Evolutionary conservation across 768 basidiomycete genomes (phyloP).

Genomic region (Astraeus odoratus): DNA sequence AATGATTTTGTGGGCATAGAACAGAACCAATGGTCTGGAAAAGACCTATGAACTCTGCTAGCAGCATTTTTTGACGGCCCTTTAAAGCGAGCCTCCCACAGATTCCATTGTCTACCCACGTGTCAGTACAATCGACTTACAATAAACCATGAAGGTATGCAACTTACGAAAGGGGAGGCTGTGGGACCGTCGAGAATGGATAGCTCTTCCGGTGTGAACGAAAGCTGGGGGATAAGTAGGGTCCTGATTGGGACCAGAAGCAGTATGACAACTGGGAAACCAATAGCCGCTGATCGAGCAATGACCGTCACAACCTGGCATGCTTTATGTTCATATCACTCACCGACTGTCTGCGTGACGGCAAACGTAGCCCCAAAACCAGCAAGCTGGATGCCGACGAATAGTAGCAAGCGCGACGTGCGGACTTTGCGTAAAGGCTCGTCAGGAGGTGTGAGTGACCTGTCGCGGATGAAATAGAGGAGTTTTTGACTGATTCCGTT

Average conservation of each 20-base stretch:
- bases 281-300: slow-evolving; percentile 63
- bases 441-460: slow-evolving; percentile 44
- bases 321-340: too few species aligned
- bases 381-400: slow-evolving; percentile 65
- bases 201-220: slow-evolving; percentile 75
- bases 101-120: slow-evolving; percentile 36
- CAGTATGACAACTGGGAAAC: slow-evolving; percentile 85
- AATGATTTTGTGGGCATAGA: too few species aligned
- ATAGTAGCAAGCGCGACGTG: slow-evolving; percentile 65
- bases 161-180: slow-evolving; percentile 77
- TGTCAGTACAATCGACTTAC: not conserved
- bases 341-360: slow-evolving; percentile 85
- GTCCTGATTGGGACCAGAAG: slow-evolving; percentile 73
- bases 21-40: too few species aligned
- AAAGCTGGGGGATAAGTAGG: slow-evolving; percentile 61
- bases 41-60: too few species aligned
- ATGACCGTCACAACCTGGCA: not conserved
- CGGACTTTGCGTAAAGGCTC: slow-evolving; percentile 77
- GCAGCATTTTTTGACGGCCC: too few species aligned
- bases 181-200: slow-evolving; percentile 84
- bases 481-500: slow-evolving; percentile 83
- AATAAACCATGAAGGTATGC: not conserved
- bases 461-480: slow-evolving; percentile 74
- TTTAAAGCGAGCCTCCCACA: slow-evolving; percentile 32
- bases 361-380: slow-evolving; percentile 88